Percentiles rank a stretch among this genome's conserved stretches.
These are phyloP conservation scores for Paecilomyces variotii DNA, from an alignment of 2,329 filamentous ascomycete species.

Conservation along the genomic window DNA sequence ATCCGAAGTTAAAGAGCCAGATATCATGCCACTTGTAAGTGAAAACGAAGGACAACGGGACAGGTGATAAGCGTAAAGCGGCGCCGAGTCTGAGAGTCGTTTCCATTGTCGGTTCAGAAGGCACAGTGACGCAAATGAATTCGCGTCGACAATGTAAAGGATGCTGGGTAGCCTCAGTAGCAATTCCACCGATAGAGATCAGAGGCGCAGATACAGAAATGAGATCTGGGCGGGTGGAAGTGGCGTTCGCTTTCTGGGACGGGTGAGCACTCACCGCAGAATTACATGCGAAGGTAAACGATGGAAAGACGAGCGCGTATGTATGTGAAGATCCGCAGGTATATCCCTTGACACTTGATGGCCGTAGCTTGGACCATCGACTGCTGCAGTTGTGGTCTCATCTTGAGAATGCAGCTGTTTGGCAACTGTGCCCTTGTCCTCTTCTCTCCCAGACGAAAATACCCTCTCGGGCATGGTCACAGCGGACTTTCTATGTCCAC, in stretches of 20 bases:
- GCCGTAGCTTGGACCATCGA: background rate
- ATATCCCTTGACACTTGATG: background rate
- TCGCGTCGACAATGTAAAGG: conserved; percentile 39
- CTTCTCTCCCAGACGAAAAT: background rate
- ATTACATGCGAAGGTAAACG: conserved; percentile 21
- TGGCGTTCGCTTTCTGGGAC: background rate
- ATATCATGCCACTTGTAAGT: conserved; percentile 25
- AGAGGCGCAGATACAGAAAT: conserved; percentile 1
- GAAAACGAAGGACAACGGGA: conserved; percentile 36
- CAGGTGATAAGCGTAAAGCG: conserved; percentile 41
- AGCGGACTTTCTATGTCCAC: background rate
- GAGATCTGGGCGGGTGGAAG: background rate
- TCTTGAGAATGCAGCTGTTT: background rate
- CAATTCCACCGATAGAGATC: conserved; percentile 2
- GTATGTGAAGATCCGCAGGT: background rate
- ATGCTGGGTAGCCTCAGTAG: conserved; percentile 29
- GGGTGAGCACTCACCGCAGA: conserved; percentile 18
- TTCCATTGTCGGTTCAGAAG: conserved; percentile 40
- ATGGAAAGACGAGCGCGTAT: conserved; percentile 9
- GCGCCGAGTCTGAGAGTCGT: conserved; percentile 31
- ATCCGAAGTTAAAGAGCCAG: conserved; percentile 31
- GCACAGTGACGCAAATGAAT: conserved; percentile 39
- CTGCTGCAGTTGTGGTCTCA: background rate
- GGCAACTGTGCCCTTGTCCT: background rate
- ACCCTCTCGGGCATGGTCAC: background rate